Evolutionary conservation across 2,329 filamentous ascomycete genomes (phyloP).

Genomic region (Aspergillus felis): DNA sequence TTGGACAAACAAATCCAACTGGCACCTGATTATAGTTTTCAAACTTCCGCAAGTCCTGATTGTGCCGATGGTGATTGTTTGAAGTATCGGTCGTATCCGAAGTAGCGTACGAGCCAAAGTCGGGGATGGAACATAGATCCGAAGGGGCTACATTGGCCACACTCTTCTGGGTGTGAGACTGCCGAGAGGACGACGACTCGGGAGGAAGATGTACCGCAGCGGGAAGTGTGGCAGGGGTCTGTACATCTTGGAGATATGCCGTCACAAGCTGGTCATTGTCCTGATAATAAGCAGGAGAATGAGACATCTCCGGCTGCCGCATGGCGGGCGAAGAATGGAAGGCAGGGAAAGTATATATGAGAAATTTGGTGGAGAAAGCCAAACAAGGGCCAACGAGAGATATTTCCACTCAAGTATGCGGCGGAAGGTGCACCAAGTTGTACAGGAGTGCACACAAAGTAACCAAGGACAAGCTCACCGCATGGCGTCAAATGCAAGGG

Average conservation of each 20-base stretch:
- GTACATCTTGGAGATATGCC: constrained; percentile 15
- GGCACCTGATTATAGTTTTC: constrained; percentile 3
- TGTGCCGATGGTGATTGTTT: constrained; percentile 11
- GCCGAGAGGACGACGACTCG: constrained; percentile 9
- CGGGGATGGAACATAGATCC: constrained; percentile 17
- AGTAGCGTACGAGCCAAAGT: constrained; percentile 16
- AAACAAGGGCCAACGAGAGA: constrained; percentile 16
- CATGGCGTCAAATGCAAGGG: constrained; percentile 22
- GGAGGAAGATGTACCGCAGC: constrained; percentile 13
- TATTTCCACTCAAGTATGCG: constrained; percentile 15
- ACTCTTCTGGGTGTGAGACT: constrained; percentile 3
- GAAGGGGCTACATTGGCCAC: constrained; percentile 11
- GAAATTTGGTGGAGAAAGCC: constrained; percentile 12
- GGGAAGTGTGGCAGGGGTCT: constrained; percentile 15
- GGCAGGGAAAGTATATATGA: constrained; percentile 5
- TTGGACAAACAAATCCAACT: constrained; percentile 18
- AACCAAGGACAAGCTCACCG: constrained; percentile 18
- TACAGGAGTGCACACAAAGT: constrained; percentile 19
- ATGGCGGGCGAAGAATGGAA: constrained; percentile 19
- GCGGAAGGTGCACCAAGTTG: constrained; percentile 16
- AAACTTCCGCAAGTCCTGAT: constrained; percentile 4
- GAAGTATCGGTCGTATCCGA: constrained; percentile 23
- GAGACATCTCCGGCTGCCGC: constrained; percentile 34
- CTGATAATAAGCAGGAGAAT: constrained; percentile 33
- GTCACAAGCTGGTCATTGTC: constrained; percentile 23